These are phyloP conservation scores for Irpex sp. DNA, from an alignment of 1,284 basidiomycete genomes.

Conservation along the genomic window DNA sequence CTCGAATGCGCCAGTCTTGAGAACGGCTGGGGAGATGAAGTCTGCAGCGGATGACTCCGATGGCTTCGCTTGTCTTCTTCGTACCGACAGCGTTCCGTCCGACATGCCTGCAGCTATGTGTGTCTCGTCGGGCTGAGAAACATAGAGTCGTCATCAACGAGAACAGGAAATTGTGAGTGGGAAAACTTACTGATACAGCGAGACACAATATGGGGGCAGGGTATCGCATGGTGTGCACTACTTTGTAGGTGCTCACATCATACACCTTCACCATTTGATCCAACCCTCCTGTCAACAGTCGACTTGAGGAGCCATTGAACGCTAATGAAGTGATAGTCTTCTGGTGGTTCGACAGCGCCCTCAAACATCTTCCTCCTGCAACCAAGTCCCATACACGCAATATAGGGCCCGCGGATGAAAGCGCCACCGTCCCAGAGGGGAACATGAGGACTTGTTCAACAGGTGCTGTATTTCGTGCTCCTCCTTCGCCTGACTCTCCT, in stretches of 20 bases:
- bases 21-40: constrained; percentile 35
- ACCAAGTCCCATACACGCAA: constrained; percentile 95
- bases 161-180: constrained; percentile 4
- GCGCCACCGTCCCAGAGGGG: constrained; percentile 82
- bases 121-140: constrained; percentile 84
- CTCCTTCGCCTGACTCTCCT: constrained; percentile 33
- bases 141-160: constrained; percentile 6
- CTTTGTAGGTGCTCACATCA: constrained; percentile 91
- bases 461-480: constrained; percentile 52
- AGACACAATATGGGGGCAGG: constrained; percentile 90
- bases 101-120: constrained; percentile 96
- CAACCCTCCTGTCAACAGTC: constrained; percentile 87
- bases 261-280: constrained; percentile 99
- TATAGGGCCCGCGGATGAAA: constrained; percentile 91
- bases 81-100: constrained; percentile 91
- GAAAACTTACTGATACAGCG: constrained; percentile 75
- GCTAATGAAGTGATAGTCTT: constrained; percentile 93
- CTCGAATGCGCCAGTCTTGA: constrained; percentile 66
- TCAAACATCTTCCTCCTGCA: constrained; percentile 84
- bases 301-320: constrained; percentile 72
- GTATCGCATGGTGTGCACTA: constrained; percentile 98
- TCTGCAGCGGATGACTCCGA: constrained; percentile 51
- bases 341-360: constrained; percentile 94
- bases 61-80: constrained; percentile 77
- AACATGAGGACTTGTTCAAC: constrained; percentile 96